Base-by-base conservation (phyloP, 345 rosid species). In the Salix udensis region DNA sequence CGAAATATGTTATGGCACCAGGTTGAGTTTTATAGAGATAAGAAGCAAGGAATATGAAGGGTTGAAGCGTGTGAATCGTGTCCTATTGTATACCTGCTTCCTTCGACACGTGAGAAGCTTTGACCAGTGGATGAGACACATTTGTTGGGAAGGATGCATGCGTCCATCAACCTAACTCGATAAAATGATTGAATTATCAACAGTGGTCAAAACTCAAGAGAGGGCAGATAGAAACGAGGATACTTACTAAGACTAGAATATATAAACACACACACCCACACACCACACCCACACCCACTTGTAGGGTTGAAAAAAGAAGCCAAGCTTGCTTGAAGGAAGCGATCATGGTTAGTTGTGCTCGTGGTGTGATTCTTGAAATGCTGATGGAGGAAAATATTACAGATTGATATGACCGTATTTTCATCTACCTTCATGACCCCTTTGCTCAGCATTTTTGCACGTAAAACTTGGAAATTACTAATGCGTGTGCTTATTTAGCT, bases 121-220 rank as follows among this genome's bases (percentile, higher is more conserved):
- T 83, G 88, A 87, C 89, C 73, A 52, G 39, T 79, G 42, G 88
- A 79, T 85, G 78, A 80, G 60, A 79, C 71, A 34, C 8, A 28
- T 9, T 5, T 44, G 16, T 10, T 3, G 26, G 31, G 46, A 34
- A 44, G 1, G 74, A 68, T 66, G 81, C 82, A 80, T 75, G 82
- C 68, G 80, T 74, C 44, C 11, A 72, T 52, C 82, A 78, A 75
- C 85, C 82, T 58, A 3, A n/a, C 23, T 11, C 64, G 9, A 3
- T 24, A 55, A n/a, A 55, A 55, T n/a, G 62, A 55, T 9, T 3
- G 13, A n/a, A 12, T 8, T 7, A 9, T 8, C 61, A 55, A 9
- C 10, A n/a, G 12, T 1, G n/a, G 13, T 10, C 28, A 18, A 50
- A 50, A 18, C 58, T 2, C 58, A 6, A 18, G n/a, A 18, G 3